Conservation (phyloP, 352 stramenopile genomes). For the Labyrinthula sp. region DNA sequence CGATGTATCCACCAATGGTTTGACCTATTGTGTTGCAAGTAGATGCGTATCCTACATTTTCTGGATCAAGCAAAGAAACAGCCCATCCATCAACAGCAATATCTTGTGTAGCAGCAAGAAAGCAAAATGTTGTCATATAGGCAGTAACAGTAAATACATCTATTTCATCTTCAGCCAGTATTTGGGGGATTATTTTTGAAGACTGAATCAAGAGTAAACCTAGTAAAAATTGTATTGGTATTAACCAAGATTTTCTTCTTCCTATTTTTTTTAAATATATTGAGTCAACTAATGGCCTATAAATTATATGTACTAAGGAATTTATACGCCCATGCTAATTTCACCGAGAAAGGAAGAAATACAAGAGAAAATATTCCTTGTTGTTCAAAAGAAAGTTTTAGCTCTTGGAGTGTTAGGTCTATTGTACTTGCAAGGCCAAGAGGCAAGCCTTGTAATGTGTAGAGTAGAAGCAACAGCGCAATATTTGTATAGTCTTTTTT, state of each 20-base stretch:
- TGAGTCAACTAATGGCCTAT: slow-evolving; percentile 50
- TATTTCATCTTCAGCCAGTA: slow-evolving; percentile 53
- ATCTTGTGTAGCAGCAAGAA: slow-evolving; percentile 97
- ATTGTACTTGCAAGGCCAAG: slow-evolving; percentile 92
- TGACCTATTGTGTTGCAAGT: slow-evolving; percentile 87
- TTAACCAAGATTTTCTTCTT: slow-evolving; percentile 65
- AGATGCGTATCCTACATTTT: slow-evolving; percentile 81
- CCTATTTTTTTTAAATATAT: slow-evolving; percentile 38
- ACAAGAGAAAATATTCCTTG: slow-evolving; percentile 74
- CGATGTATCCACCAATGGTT: slow-evolving; percentile 87
- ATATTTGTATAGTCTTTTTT: slow-evolving; percentile 39
- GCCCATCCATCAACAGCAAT: slow-evolving; percentile 98
- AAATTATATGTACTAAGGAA: no score
- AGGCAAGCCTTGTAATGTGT: slow-evolving; percentile 94
- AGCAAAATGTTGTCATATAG: slow-evolving; percentile 93
- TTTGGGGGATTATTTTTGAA: slow-evolving; percentile 46
- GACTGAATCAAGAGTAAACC: slow-evolving; percentile 77
- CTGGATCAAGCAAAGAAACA: slow-evolving; percentile 89
- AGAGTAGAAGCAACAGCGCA: slow-evolving; percentile 78
- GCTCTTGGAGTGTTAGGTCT: slow-evolving; percentile 91
- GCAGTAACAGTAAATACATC: slow-evolving; percentile 71
- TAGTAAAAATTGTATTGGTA: slow-evolving; percentile 85
- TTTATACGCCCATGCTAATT: slow-evolving; percentile 96
- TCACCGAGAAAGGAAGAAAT: slow-evolving; percentile 92
- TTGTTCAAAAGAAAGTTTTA: slow-evolving; percentile 38